Evolutionary conservation across 2,329 filamentous ascomycete species (phyloP).

Genomic region (Purpureocillium lavendulum): DNA sequence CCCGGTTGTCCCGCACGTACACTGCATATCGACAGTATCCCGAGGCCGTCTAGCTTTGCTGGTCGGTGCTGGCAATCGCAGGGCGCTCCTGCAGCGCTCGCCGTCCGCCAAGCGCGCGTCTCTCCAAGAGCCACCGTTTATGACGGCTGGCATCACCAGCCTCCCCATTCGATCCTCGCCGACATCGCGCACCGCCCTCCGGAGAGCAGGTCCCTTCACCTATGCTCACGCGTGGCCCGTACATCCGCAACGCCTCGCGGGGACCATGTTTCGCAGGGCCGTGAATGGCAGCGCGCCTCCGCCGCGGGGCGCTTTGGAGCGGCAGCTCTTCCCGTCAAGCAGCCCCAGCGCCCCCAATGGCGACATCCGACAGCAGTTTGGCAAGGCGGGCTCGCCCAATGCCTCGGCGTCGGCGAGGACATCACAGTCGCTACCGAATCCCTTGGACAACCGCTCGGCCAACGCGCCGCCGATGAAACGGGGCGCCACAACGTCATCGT

Average conservation of each 20-base stretch:
- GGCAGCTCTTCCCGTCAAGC: constrained; percentile 50
- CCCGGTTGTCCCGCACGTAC: background rate
- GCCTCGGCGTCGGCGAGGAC: constrained; percentile 32
- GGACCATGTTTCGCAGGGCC: constrained; percentile 9
- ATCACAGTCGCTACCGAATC: constrained; percentile 15
- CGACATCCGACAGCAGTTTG: constrained; percentile 43
- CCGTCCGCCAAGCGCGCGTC: too few species aligned
- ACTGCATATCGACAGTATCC: too few species aligned
- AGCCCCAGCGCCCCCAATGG: constrained; percentile 36
- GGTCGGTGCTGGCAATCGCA: too few species aligned
- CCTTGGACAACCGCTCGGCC: constrained; percentile 18
- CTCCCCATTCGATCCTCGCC: constrained; percentile 27
- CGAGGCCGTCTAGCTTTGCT: too few species aligned
- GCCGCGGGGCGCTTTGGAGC: constrained; percentile 29
- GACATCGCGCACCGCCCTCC: constrained; percentile 18
- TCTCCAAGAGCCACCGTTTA: constrained; percentile 16
- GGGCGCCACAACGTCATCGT: constrained; percentile 12
- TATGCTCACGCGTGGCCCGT: constrained; percentile 13
- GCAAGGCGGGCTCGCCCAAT: constrained; percentile 30
- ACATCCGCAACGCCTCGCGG: background rate
- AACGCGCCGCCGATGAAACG: constrained; percentile 19
- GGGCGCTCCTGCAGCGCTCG: too few species aligned
- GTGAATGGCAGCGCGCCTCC: constrained; percentile 23
- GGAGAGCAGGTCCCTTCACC: constrained; percentile 13
- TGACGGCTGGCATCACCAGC: constrained; percentile 23